These are phyloP conservation scores for Gymnopilus dilepis DNA, from an alignment of 768 basidiomycete species.

Conservation along the genomic window DNA sequence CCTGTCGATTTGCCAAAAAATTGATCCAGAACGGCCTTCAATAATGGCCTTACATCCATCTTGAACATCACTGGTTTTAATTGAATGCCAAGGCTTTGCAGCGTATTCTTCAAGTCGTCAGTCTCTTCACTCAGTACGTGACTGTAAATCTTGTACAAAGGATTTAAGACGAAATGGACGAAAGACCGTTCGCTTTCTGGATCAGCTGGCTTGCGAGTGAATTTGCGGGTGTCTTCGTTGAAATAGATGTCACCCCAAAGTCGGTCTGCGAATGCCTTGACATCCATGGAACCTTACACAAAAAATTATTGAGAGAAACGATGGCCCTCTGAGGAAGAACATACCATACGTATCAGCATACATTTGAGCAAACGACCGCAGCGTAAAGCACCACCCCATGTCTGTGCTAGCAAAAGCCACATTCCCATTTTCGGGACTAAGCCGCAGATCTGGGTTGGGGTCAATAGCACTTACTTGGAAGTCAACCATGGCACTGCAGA, in stretches of 20 bases:
- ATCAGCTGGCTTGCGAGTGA: slow-evolving; percentile 84
- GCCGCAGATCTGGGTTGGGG: slow-evolving; percentile 83
- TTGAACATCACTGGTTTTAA: slow-evolving; percentile 96
- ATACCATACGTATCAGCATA: slow-evolving; percentile 92
- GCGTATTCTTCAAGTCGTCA: slow-evolving; percentile 82
- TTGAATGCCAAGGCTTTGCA: slow-evolving; percentile 77
- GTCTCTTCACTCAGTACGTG: slow-evolving; percentile 94
- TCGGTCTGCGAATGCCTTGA: slow-evolving; percentile 84
- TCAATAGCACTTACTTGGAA: slow-evolving; percentile 66
- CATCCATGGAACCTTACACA: slow-evolving; percentile 71
- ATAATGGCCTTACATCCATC: slow-evolving; percentile 95
- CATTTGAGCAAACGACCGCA: slow-evolving; percentile 93
- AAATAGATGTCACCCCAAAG: slow-evolving; percentile 99
- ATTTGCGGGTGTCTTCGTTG: slow-evolving; percentile 82
- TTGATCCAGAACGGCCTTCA: slow-evolving; percentile 93
- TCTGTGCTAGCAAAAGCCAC: slow-evolving; percentile 97
- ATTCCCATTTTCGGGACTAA: slow-evolving; percentile 95
- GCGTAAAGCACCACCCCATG: slow-evolving; percentile 98
- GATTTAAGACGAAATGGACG: slow-evolving; percentile 95
- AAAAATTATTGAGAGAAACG: slow-evolving; percentile 4
- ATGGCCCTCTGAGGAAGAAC: not conserved
- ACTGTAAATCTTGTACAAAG: slow-evolving; percentile 96
- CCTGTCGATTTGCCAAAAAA: slow-evolving; percentile 94
- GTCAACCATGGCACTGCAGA: not conserved
- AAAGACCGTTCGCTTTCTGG: slow-evolving; percentile 84